These are phyloP conservation scores for Tuber aestivum DNA, from an alignment of 495 filamentous ascomycete species.

Conservation along the genomic window DNA sequence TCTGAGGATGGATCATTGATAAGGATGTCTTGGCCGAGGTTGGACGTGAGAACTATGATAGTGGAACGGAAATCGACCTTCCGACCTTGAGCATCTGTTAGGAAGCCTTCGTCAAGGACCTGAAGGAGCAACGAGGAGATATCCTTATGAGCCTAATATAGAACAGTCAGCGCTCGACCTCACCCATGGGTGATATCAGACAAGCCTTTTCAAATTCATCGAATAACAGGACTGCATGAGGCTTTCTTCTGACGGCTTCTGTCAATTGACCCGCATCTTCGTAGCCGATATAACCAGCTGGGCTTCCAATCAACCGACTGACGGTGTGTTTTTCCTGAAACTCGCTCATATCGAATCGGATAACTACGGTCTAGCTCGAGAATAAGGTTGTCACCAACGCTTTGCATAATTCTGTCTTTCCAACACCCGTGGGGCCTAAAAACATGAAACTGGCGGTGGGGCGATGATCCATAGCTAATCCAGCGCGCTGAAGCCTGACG, in stretches of 20 bases:
- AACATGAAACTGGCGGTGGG: conserved; percentile 96
- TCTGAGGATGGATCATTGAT: conserved; percentile 57
- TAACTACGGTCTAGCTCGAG: conserved; percentile 79
- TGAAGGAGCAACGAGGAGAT: conserved; percentile 91
- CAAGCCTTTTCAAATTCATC: conserved; percentile 85
- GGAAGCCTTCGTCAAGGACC: conserved; percentile 91
- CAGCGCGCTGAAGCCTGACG: conserved; percentile 88
- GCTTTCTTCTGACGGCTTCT: conserved; percentile 89
- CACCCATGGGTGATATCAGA: not conserved
- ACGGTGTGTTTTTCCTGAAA: conserved; percentile 98
- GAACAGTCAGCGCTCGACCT: conserved; percentile 5
- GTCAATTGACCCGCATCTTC: conserved; percentile 96
- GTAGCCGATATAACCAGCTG: conserved; percentile 92
- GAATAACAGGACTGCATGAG: conserved; percentile 89
- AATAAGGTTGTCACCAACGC: conserved; percentile 90
- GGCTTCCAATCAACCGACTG: conserved; percentile 82
- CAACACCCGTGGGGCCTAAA: conserved; percentile 90
- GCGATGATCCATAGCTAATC: conserved; percentile 82
- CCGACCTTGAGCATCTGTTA: conserved; percentile 92
- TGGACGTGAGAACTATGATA: conserved; percentile 91
- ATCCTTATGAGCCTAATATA: conserved; percentile 70
- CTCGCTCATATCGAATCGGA: conserved; percentile 95
- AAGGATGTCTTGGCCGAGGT: conserved; percentile 74
- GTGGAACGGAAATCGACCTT: conserved; percentile 95
- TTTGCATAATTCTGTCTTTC: conserved; percentile 96